Evolutionary conservation across 129 eudicot genomes (phyloP).

Genomic region (Lonicera japonica): DNA sequence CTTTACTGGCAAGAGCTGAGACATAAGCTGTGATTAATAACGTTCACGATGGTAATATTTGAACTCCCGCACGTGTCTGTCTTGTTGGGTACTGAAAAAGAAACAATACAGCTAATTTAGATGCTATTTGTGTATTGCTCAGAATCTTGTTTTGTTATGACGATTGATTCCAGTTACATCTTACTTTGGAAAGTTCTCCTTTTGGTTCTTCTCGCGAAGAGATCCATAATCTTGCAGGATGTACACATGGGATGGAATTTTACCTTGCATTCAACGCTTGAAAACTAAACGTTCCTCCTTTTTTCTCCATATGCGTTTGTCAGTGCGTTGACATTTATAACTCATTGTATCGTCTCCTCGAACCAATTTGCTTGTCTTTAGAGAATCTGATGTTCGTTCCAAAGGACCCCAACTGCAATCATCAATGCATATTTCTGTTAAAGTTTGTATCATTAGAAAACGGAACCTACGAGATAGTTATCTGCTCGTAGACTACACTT

Average conservation of each 20-base stretch:
- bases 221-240: neutral
- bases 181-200: neutral
- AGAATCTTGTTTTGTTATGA: neutral
- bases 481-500: neutral
- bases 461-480: neutral
- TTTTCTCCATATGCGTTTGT: neutral
- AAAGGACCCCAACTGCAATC: neutral
- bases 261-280: neutral
- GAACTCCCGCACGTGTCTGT: no score
- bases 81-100: neutral
- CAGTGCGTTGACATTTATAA: neutral
- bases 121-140: neutral
- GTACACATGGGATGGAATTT: no score
- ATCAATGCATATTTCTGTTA: neutral
- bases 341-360: neutral
- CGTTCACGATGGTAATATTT: no score
- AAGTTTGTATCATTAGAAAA: neutral
- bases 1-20: neutral
- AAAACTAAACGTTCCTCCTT: neutral
- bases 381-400: neutral
- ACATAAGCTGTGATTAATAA: neutral
- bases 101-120: neutral
- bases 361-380: neutral
- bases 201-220: neutral
- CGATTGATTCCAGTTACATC: neutral